A percentile compares a stretch with the other conserved stretches of the same genome.
phyloP scores from a whole-genome alignment of 2,329 filamentous ascomycete genomes.

The Alternaria ethzedia region DNA sequence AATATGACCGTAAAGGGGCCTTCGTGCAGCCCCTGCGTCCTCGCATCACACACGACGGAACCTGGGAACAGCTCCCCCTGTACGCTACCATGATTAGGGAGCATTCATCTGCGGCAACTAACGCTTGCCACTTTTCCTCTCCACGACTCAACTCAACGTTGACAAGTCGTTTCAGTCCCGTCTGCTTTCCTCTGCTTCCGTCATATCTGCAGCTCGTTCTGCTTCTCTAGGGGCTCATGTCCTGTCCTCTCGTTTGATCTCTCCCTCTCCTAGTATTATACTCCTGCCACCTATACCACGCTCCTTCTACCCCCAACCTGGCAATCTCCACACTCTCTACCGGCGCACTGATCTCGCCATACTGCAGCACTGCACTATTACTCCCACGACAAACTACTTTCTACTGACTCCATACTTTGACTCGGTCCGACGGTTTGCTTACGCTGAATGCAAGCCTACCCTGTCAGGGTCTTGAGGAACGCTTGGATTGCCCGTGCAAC shows the following conservation, averaged over 20 bases:
- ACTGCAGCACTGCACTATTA: slow-evolving; percentile 3
- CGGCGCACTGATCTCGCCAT: slow-evolving; percentile 21
- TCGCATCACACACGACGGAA: slow-evolving; percentile 34
- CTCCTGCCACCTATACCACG: slow-evolving; percentile 30
- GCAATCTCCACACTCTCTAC: slow-evolving; percentile 19
- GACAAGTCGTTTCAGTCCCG: slow-evolving; percentile 39
- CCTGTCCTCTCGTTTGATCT: slow-evolving; percentile 48
- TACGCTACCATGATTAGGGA: slow-evolving; percentile 28
- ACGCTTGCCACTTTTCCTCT: slow-evolving; percentile 34
- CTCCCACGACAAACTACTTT: neutral
- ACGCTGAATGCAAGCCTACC: slow-evolving; percentile 12
- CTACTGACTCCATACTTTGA: slow-evolving; percentile 5
- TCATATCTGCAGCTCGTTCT: slow-evolving; percentile 32
- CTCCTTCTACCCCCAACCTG: slow-evolving; percentile 30
- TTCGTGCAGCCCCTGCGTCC: slow-evolving; percentile 32
- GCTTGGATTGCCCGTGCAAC: slow-evolving; percentile 9
- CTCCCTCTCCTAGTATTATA: slow-evolving; percentile 34
- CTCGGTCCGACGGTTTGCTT: slow-evolving; percentile 3
- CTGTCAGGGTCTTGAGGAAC: slow-evolving; percentile 14
- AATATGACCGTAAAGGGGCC: slow-evolving; percentile 35
- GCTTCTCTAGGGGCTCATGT: slow-evolving; percentile 33
- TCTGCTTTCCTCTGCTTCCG: slow-evolving; percentile 26
- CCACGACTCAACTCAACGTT: slow-evolving; percentile 35
- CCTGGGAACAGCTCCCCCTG: slow-evolving; percentile 36
- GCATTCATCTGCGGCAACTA: slow-evolving; percentile 33